Evolutionary conservation across 2,329 filamentous ascomycete genomes (phyloP).

Genomic region (Shiraia bambusicola): DNA sequence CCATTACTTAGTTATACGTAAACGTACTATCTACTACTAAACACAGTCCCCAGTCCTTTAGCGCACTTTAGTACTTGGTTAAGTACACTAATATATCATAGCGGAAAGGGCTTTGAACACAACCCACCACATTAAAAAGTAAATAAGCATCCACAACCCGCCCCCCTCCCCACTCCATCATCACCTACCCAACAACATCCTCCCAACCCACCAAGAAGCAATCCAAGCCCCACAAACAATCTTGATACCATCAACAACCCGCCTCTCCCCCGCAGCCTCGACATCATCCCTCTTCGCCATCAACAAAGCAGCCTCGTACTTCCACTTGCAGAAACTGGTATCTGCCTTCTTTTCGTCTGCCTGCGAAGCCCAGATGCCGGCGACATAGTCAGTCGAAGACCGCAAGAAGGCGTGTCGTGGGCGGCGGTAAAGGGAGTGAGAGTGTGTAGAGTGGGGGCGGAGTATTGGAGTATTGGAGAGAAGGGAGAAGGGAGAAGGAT

Average conservation of each 20-base stretch:
- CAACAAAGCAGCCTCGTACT: constrained; percentile 1
- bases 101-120: no score
- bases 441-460: constrained; percentile 6
- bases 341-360: constrained; percentile 9
- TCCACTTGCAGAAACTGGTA: constrained; percentile 9
- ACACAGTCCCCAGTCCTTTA: no score
- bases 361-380: constrained; percentile 12
- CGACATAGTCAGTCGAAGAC: not conserved
- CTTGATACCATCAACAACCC: constrained; percentile 4
- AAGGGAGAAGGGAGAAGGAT: constrained; percentile 7
- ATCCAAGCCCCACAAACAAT: constrained; percentile 6
- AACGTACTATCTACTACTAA: no score
- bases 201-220: constrained; percentile 8
- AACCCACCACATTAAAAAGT: no score
- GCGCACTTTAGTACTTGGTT: no score
- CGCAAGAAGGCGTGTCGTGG: constrained; percentile 4
- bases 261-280: constrained; percentile 5
- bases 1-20: no score
- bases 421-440: constrained; percentile 5
- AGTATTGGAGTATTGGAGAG: not conserved
- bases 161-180: no score
- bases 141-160: no score
- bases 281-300: not conserved
- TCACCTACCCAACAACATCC: no score
- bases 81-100: no score